phyloP scores from a whole-genome alignment of 805 yeast genomes.

The Cyberlindnera galapagoensis region DNA sequence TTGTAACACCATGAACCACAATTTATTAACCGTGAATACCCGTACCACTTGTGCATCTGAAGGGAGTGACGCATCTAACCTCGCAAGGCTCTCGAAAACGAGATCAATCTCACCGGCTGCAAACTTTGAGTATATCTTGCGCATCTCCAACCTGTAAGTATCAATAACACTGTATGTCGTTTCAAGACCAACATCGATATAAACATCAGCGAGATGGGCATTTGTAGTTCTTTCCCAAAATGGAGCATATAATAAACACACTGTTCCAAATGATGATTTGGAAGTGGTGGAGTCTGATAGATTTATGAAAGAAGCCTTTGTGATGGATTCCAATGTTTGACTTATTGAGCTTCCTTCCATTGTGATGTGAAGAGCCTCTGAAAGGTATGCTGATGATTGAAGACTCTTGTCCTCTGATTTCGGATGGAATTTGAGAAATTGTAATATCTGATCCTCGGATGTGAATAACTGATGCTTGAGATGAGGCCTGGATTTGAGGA shows the following conservation, averaged over 20 bases:
- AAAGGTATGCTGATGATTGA: slow-evolving; percentile 57
- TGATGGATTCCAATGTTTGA: slow-evolving; percentile 46
- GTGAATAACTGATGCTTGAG: slow-evolving; percentile 43
- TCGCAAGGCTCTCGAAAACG: slow-evolving; percentile 32
- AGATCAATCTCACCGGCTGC: slow-evolving; percentile 34
- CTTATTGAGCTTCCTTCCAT: slow-evolving; percentile 42
- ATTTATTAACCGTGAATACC: slow-evolving; percentile 33
- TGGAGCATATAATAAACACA: slow-evolving; percentile 38
- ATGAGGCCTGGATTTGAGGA: slow-evolving; percentile 61
- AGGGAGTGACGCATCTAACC: slow-evolving; percentile 21
- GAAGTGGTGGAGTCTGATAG: slow-evolving; percentile 36
- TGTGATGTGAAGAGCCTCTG: slow-evolving; percentile 52
- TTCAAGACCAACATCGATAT: slow-evolving; percentile 40
- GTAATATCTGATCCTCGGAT: slow-evolving; percentile 60
- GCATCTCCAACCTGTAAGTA: slow-evolving; percentile 30
- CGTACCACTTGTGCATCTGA: slow-evolving; percentile 28
- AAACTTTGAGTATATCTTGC: slow-evolving; percentile 33
- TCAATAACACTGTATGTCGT: slow-evolving; percentile 34
- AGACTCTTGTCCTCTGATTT: slow-evolving; percentile 21
- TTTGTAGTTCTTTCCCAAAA: slow-evolving; percentile 50
- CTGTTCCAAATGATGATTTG: slow-evolving; percentile 33
- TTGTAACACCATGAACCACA: slow-evolving; percentile 32
- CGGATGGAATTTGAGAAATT: slow-evolving; percentile 36
- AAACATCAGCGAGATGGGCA: slow-evolving; percentile 38
- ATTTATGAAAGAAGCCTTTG: slow-evolving; percentile 50